Evolutionary conservation across 2,329 filamentous ascomycete genomes (phyloP).

Genomic region (Alternaria sp.): DNA sequence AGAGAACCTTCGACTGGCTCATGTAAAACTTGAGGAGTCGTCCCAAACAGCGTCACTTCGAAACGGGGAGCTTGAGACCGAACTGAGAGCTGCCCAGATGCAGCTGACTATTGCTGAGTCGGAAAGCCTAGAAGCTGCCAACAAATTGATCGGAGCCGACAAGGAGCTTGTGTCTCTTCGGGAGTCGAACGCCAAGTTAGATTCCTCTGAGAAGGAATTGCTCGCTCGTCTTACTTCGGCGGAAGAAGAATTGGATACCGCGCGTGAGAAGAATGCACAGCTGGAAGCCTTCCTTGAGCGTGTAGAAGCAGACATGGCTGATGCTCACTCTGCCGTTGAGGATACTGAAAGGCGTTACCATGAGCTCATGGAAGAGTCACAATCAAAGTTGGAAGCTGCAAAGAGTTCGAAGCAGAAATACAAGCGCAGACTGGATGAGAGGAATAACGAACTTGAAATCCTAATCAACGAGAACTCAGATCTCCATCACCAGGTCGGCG

Average conservation of each 20-base stretch:
- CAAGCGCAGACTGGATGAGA: slow-evolving; percentile 38
- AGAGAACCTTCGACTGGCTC: slow-evolving; percentile 17
- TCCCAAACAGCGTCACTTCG: slow-evolving; percentile 7
- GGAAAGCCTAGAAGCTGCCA: slow-evolving; percentile 28
- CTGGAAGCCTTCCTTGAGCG: slow-evolving; percentile 45
- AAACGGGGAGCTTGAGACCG: slow-evolving; percentile 27
- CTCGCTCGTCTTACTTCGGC: slow-evolving; percentile 36
- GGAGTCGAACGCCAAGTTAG: slow-evolving; percentile 35
- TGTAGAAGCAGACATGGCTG: slow-evolving; percentile 41
- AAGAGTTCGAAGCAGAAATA: slow-evolving; percentile 41
- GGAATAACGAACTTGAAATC: slow-evolving; percentile 39
- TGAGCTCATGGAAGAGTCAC: slow-evolving; percentile 37
- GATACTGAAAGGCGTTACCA: slow-evolving; percentile 42
- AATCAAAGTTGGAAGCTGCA: slow-evolving; percentile 40
- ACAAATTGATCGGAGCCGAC: slow-evolving; percentile 33
- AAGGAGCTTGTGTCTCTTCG: slow-evolving; percentile 39
- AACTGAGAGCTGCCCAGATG: slow-evolving; percentile 29
- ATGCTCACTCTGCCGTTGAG: slow-evolving; percentile 40
- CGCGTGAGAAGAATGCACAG: slow-evolving; percentile 40
- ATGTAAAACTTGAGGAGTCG: slow-evolving; percentile 21
- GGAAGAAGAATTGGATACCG: slow-evolving; percentile 42
- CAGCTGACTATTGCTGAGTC: slow-evolving; percentile 35
- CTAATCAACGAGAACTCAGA: slow-evolving; percentile 40
- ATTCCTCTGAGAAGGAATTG: slow-evolving; percentile 42
- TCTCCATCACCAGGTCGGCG: slow-evolving; percentile 36